Evolutionary conservation across 2,329 filamentous ascomycete species (phyloP).

Genomic region (Aspergillus sp.): DNA sequence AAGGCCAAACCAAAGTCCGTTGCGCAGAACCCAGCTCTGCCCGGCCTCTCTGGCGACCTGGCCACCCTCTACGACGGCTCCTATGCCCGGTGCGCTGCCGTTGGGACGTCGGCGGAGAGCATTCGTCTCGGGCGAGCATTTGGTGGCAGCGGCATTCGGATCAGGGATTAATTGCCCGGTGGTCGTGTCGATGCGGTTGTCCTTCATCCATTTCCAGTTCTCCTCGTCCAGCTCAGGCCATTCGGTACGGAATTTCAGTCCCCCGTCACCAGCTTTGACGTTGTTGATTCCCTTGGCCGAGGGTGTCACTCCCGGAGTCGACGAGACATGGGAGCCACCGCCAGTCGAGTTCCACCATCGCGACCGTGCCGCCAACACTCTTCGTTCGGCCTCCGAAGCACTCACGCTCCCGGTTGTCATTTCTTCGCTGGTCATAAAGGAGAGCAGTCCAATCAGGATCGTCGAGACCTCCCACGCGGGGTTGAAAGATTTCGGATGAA

Average conservation of each 20-base stretch:
- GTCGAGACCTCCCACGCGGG: conserved; percentile 98
- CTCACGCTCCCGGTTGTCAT: conserved; percentile 94
- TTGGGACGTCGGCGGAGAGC: conserved; percentile 63
- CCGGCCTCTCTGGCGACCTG: conserved; percentile 73
- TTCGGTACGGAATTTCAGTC: conserved; percentile 81
- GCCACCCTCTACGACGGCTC: conserved; percentile 73
- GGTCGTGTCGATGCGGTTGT: conserved; percentile 71
- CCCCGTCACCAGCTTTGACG: conserved; percentile 87
- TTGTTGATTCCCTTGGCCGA: conserved; percentile 68
- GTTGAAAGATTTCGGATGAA: conserved; percentile 97
- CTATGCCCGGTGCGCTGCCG: conserved; percentile 53
- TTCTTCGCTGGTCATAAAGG: conserved; percentile 98
- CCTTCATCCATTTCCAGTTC: conserved; percentile 90
- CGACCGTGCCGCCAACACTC: conserved; percentile 70
- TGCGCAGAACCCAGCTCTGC: conserved; percentile 74
- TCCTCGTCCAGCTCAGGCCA: conserved; percentile 87
- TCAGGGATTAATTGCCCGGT: conserved; percentile 68
- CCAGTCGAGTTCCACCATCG: conserved; percentile 98
- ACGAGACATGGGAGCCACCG: conserved; percentile 65
- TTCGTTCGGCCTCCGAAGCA: conserved; percentile 72
- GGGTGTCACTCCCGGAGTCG: conserved; percentile 49
- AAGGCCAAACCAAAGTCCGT: conserved; percentile 73
- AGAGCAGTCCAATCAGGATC: conserved; percentile 88
- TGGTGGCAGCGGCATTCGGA: conserved; percentile 48
- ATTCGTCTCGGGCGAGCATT: conserved; percentile 61